These are phyloP conservation scores for Pichia sporocuriosa DNA, from an alignment of 805 yeast genomes.

Conservation along the genomic window DNA sequence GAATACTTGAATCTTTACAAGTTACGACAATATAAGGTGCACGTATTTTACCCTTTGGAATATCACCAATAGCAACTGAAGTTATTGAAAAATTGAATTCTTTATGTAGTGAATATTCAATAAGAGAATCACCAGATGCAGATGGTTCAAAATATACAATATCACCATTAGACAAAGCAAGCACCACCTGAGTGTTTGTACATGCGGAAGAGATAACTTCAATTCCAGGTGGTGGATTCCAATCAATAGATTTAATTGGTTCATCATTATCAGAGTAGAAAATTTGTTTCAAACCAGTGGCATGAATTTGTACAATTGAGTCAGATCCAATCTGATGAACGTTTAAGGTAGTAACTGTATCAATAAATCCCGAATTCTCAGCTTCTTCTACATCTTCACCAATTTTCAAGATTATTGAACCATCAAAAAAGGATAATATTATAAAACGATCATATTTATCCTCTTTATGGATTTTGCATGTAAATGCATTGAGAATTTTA, in stretches of 20 bases:
- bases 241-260: constrained; percentile 39
- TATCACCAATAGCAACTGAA: constrained; percentile 42
- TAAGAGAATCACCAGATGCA: constrained; percentile 39
- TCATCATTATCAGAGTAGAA: constrained; percentile 26
- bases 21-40: constrained; percentile 65
- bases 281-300: constrained; percentile 62
- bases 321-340: constrained; percentile 59
- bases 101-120: constrained; percentile 60
- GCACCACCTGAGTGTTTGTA: constrained; percentile 59
- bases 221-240: constrained; percentile 81
- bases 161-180: constrained; percentile 68
- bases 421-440: constrained; percentile 55
- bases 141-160: constrained; percentile 79
- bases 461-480: constrained; percentile 41
- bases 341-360: constrained; percentile 54
- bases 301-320: constrained; percentile 67
- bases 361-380: constrained; percentile 47
- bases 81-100: constrained; percentile 49
- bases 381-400: constrained; percentile 80
- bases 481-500: constrained; percentile 54
- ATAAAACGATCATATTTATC: constrained; percentile 56
- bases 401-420: constrained; percentile 66
- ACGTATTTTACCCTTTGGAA: constrained; percentile 39
- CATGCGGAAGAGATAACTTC: constrained; percentile 52
- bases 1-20: constrained; percentile 61